These are phyloP conservation scores for Syncephalastrum monosporum DNA, from an alignment of 371 early-diverging fungal species.

Conservation along the genomic window DNA sequence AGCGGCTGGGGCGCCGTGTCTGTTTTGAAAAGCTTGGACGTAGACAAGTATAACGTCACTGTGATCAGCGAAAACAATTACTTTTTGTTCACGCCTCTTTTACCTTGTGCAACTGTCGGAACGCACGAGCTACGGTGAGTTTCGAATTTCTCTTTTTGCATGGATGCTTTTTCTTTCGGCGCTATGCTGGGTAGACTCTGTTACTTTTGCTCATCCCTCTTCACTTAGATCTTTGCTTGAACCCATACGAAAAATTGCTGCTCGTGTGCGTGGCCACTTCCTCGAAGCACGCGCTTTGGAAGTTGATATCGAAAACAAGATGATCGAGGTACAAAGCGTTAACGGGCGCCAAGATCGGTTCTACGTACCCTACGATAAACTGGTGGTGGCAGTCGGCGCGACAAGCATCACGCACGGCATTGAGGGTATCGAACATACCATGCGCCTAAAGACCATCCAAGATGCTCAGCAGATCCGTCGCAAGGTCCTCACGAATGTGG, in stretches of 20 bases:
- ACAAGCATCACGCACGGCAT: slow-evolving; percentile 79
- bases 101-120: slow-evolving; percentile 79
- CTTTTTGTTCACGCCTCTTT: slow-evolving; percentile 82
- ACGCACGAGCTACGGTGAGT: slow-evolving; percentile 38
- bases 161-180: background rate
- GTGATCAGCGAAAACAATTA: slow-evolving; percentile 72
- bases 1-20: slow-evolving; percentile 75
- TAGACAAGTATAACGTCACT: slow-evolving; percentile 72
- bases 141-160: background rate
- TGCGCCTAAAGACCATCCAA: slow-evolving; percentile 64
- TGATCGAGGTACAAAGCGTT: slow-evolving; percentile 45
- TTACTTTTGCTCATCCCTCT: background rate
- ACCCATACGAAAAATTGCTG: slow-evolving; percentile 64
- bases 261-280: slow-evolving; percentile 44
- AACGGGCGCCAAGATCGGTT: slow-evolving; percentile 30
- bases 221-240: slow-evolving; percentile 62
- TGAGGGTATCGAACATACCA: slow-evolving; percentile 73
- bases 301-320: slow-evolving; percentile 66
- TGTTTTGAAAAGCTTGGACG: slow-evolving; percentile 60
- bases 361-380: slow-evolving; percentile 71
- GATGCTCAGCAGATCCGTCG: slow-evolving; percentile 72
- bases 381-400: slow-evolving; percentile 86
- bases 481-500: slow-evolving; percentile 73
- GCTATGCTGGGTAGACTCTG: slow-evolving; percentile 21
- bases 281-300: slow-evolving; percentile 64